Evolutionary conservation across 352 stramenopile species (phyloP).

Genomic region (Globisporangium acanthophoron): DNA sequence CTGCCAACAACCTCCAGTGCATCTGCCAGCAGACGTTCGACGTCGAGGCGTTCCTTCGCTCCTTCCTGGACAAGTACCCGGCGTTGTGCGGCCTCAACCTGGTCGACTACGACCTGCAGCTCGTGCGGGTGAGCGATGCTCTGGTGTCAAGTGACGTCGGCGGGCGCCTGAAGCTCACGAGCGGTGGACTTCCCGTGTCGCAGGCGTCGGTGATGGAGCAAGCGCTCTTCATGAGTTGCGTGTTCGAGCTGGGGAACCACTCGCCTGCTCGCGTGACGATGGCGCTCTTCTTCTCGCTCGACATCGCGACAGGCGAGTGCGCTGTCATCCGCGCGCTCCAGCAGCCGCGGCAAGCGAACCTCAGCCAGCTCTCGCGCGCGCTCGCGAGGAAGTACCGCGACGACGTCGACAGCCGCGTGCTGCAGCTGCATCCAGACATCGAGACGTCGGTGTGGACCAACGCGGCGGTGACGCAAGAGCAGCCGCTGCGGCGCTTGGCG

Average conservation of each 20-base stretch:
- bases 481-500: background rate
- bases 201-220: slow-evolving; percentile 25
- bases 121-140: slow-evolving; percentile 31
- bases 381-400: slow-evolving; percentile 25
- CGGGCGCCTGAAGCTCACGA: background rate
- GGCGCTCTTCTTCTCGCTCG: slow-evolving; percentile 40
- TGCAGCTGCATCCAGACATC: background rate
- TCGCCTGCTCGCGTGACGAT: slow-evolving; percentile 15
- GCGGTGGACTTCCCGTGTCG: background rate
- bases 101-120: slow-evolving; percentile 55
- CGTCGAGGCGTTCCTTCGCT: slow-evolving; percentile 44
- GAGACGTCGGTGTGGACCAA: background rate
- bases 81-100: slow-evolving; percentile 33
- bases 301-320: slow-evolving; percentile 35
- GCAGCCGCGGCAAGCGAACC: slow-evolving; percentile 21
- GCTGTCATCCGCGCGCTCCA: slow-evolving; percentile 42
- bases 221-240: slow-evolving; percentile 41
- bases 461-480: background rate
- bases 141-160: too few species aligned
- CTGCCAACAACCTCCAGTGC: slow-evolving; percentile 18
- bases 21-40: slow-evolving; percentile 46
- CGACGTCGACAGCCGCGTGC: slow-evolving; percentile 22
- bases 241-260: slow-evolving; percentile 27
- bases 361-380: slow-evolving; percentile 24
- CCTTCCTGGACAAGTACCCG: slow-evolving; percentile 39